Conservation (phyloP, 2,329 filamentous ascomycete species). For the Coniella lustricola region DNA sequence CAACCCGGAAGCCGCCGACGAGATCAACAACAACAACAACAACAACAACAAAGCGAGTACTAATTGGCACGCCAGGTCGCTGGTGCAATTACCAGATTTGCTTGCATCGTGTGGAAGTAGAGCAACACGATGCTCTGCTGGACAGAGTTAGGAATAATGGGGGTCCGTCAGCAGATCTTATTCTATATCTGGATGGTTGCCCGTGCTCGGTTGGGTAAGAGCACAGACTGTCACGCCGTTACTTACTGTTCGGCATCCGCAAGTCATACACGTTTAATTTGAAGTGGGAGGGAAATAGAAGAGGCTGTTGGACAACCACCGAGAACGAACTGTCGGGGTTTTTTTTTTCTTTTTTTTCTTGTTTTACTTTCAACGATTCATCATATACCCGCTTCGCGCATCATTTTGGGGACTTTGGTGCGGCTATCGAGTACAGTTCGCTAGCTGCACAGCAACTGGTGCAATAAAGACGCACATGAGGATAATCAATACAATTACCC, state of each 20-base stretch:
- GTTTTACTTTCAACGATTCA: constrained; percentile 11
- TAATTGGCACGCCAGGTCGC: not conserved
- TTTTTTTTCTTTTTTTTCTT: not conserved
- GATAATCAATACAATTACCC: no score
- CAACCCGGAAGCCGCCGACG: not conserved
- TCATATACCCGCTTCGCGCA: constrained; percentile 2
- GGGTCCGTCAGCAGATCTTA: not conserved
- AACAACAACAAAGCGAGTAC: not conserved
- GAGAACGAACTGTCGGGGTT: no score
- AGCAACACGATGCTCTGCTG: constrained; percentile 6
- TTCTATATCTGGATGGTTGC: no score
- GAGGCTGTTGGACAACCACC: no score
- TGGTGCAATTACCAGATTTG: not conserved
- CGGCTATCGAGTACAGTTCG: not conserved
- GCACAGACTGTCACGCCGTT: no score
- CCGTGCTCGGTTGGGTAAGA: no score
- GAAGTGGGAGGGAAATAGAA: no score
- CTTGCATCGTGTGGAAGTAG: constrained; percentile 3
- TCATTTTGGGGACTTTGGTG: not conserved
- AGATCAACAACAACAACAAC: no score
- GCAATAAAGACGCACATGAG: no score
- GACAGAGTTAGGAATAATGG: constrained; percentile 7
- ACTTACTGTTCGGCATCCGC: no score
- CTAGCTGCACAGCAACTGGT: no score
- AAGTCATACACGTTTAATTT: no score